Evolutionary conservation across 2,329 filamentous ascomycete species (phyloP).

Genomic region (Cladosporium phlei): DNA sequence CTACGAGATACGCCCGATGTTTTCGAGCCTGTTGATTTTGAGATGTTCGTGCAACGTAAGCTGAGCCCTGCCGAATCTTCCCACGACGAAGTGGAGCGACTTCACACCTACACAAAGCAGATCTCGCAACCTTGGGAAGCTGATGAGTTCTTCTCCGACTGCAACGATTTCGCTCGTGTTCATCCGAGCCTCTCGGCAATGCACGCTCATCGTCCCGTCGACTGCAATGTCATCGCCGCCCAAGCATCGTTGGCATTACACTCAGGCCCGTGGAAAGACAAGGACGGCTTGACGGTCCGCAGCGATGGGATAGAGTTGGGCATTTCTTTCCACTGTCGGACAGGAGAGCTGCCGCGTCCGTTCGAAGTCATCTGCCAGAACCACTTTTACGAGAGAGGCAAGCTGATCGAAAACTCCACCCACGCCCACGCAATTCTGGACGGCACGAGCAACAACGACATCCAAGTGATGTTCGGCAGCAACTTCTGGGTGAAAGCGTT

Average conservation of each 20-base stretch:
- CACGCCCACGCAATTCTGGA: conserved; percentile 15
- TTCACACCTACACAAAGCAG: conserved; percentile 39
- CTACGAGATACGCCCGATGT: conserved; percentile 14
- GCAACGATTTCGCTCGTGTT: conserved; percentile 29
- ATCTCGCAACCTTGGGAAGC: conserved; percentile 26
- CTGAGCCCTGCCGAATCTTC: neutral
- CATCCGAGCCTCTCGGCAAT: conserved; percentile 28
- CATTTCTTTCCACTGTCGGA: conserved; percentile 27
- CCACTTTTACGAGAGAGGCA: conserved; percentile 24
- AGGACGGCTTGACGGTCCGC: conserved; percentile 25
- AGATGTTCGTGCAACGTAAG: conserved; percentile 39
- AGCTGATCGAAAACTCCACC: conserved; percentile 14
- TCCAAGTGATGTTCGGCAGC: conserved; percentile 38
- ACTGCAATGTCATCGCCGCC: conserved; percentile 37
- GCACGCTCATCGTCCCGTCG: conserved; percentile 22
- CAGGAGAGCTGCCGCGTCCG: conserved; percentile 17
- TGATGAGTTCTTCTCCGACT: conserved; percentile 32
- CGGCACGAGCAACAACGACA: conserved; percentile 19
- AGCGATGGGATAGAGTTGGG: conserved; percentile 27
- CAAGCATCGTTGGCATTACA: conserved; percentile 40
- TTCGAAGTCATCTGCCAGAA: conserved; percentile 22
- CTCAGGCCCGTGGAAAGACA: conserved; percentile 32
- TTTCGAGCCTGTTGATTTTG: conserved; percentile 33
- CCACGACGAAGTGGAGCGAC: conserved; percentile 20
- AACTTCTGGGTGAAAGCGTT: conserved; percentile 41